These are phyloP conservation scores for Taphrina confusa DNA, from an alignment of 1,139 yeast genomes.

Conservation along the genomic window DNA sequence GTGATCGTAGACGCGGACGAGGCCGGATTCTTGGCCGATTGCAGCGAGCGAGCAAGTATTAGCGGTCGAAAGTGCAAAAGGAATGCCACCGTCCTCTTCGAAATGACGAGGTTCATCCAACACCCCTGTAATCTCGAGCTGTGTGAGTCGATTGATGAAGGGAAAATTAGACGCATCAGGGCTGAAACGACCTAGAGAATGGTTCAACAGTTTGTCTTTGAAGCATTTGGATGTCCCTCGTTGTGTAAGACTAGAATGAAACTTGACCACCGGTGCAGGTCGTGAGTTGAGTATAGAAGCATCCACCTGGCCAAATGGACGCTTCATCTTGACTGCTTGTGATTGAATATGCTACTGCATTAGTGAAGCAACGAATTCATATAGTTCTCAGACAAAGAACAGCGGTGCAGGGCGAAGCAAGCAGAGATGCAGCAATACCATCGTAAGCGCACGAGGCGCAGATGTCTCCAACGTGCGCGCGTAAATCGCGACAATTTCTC, in stretches of 20 bases:
- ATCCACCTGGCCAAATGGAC: conserved; percentile 1
- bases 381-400: no score
- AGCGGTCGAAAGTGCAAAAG: conserved; percentile 32
- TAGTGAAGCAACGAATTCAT: no score
- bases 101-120: not conserved
- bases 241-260: not conserved
- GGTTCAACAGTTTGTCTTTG: not conserved
- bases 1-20: conserved; percentile 29
- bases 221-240: not conserved
- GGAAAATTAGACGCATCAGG: not conserved
- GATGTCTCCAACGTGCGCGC: no score
- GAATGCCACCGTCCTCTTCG: conserved; percentile 12
- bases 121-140: not conserved
- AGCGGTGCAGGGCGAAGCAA: no score
- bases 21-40: conserved; percentile 30
- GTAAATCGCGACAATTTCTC: no score
- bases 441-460: no score
- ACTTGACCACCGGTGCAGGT: not conserved
- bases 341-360: no score
- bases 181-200: not conserved
- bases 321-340: conserved; percentile 18
- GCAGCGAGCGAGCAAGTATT: conserved; percentile 33
- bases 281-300: conserved; percentile 4
- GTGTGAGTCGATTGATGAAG: not conserved
- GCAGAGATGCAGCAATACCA: no score